Conservation (phyloP, 2,329 filamentous ascomycete genomes). For the Pseudocercospora musae region DNA sequence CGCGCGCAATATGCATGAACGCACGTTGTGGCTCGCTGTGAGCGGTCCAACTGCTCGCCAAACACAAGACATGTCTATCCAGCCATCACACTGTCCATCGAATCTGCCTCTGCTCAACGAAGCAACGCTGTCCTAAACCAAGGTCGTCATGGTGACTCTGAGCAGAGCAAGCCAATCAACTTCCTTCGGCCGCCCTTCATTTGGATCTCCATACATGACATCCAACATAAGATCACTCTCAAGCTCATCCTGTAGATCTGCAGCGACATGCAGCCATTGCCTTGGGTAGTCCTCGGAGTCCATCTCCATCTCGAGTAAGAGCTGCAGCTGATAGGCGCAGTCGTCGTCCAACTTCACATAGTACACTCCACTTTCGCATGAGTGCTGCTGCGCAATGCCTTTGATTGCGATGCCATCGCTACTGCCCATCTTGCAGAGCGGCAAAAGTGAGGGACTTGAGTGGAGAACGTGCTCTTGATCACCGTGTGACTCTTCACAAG, state of each 20-base stretch:
- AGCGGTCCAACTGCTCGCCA: too few species aligned
- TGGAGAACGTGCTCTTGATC: background rate
- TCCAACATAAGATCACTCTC: conserved; percentile 6
- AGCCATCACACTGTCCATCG: background rate
- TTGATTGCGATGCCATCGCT: background rate
- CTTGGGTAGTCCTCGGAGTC: conserved; percentile 3
- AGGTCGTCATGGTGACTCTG: background rate
- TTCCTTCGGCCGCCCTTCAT: background rate
- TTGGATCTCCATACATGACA: conserved; percentile 2
- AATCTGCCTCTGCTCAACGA: background rate
- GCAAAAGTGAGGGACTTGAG: background rate
- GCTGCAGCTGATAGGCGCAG: background rate
- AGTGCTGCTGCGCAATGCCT: background rate
- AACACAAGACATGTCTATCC: background rate
- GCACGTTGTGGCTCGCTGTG: too few species aligned
- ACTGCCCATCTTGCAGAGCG: background rate
- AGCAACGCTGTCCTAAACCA: background rate
- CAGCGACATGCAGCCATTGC: background rate
- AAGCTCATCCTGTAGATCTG: background rate
- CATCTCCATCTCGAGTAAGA: background rate
- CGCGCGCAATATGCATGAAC: too few species aligned
- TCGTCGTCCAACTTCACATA: background rate
- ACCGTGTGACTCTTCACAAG: background rate
- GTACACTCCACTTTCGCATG: background rate
- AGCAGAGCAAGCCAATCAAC: conserved; percentile 4